These are phyloP conservation scores for Vaccinium myrtillus DNA, from an alignment of 148 eudicot species.

Conservation along the genomic window DNA sequence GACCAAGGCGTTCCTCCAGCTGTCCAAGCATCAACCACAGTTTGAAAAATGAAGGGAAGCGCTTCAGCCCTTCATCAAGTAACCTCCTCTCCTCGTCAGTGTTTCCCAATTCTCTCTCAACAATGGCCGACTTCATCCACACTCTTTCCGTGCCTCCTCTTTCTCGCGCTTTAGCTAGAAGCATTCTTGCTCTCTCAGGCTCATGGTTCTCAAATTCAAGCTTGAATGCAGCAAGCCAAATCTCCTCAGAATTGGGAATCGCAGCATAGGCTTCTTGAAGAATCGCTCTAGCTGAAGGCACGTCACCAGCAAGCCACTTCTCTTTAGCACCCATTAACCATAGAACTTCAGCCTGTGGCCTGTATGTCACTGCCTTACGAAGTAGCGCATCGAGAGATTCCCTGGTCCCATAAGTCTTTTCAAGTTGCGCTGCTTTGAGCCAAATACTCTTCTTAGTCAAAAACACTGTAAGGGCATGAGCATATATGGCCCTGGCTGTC, in stretches of 20 bases:
- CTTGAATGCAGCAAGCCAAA: constrained; percentile 96
- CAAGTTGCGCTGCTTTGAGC: constrained; percentile 94
- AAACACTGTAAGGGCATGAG: constrained; percentile 79
- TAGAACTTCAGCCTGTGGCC: constrained; percentile 86
- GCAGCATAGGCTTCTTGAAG: constrained; percentile 93
- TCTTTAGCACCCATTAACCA: constrained; percentile 99
- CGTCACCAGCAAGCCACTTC: constrained; percentile 98
- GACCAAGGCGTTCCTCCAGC: constrained; percentile 63
- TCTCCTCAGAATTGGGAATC: constrained; percentile 89
- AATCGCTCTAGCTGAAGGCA: constrained; percentile 86
- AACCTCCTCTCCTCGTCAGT: constrained; percentile 67
- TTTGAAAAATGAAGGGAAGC: constrained; percentile 77
- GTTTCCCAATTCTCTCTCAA: constrained; percentile 90
- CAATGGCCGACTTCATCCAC: constrained; percentile 96
- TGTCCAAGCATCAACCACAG: constrained; percentile 98
- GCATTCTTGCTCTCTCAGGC: constrained; percentile 84
- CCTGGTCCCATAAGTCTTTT: constrained; percentile 81
- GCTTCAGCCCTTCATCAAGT: constrained; percentile 76
- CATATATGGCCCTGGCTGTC: constrained; percentile 87
- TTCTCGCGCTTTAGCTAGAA: constrained; percentile 88
- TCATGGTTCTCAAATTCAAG: constrained; percentile 93
- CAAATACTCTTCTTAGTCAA: constrained; percentile 91
- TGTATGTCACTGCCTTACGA: constrained; percentile 78
- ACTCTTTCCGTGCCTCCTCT: constrained; percentile 86
- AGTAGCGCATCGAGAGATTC: constrained; percentile 87